These are phyloP conservation scores for Alternaria panax DNA, from an alignment of 2,329 filamentous ascomycete species.

Conservation along the genomic window DNA sequence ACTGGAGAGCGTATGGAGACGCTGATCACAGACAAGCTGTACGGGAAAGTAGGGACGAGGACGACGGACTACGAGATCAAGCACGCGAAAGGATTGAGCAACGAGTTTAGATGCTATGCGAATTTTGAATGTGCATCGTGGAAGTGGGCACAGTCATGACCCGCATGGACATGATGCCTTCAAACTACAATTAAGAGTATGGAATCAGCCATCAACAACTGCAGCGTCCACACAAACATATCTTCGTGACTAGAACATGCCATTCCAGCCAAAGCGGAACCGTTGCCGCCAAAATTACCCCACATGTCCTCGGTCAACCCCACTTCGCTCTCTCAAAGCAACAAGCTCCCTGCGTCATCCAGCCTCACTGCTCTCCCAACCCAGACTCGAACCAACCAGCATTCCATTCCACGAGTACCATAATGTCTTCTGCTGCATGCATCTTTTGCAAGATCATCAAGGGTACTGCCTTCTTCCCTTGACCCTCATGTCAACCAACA, in stretches of 20 bases:
- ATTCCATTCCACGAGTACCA: conserved; percentile 34
- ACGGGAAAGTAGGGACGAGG: conserved; percentile 66
- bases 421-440: conserved; percentile 73
- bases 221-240: not conserved
- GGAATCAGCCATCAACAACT: not conserved
- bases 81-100: conserved; percentile 77
- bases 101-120: conserved; percentile 81
- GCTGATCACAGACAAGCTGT: conserved; percentile 69
- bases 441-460: conserved; percentile 99
- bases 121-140: conserved; percentile 71
- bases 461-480: conserved; percentile 60
- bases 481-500: not conserved
- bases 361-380: conserved; percentile 16
- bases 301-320: conserved; percentile 26
- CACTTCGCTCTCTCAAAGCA: conserved; percentile 10
- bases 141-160: conserved; percentile 41
- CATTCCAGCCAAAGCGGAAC: conserved; percentile 7
- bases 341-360: conserved; percentile 20
- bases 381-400: conserved; percentile 30
- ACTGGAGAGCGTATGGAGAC: conserved; percentile 79
- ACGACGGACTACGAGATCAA: conserved; percentile 73
- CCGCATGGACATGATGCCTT: not conserved
- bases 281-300: conserved; percentile 22
- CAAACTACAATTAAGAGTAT: not conserved
- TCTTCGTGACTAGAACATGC: not conserved